phyloP scores from a whole-genome alignment of 768 basidiomycete genomes.

The Clathrus columnatus region DNA sequence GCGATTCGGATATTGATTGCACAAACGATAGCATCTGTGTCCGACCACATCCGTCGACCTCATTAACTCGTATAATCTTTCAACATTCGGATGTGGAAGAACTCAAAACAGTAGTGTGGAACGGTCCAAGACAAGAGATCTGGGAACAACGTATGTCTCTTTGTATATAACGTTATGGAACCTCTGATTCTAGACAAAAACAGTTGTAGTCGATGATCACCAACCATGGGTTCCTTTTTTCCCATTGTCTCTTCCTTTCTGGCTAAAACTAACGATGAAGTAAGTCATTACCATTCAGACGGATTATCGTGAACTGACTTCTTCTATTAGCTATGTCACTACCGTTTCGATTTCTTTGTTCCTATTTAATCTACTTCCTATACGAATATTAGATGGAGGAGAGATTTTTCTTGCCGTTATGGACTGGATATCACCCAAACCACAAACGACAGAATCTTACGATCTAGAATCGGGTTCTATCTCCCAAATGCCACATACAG shows the following conservation, averaged over 20 bases:
- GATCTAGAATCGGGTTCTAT: not conserved
- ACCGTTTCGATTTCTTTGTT: conserved; percentile 70
- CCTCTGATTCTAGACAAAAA: not conserved
- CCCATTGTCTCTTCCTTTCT: conserved; percentile 29
- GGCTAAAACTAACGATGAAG: conserved; percentile 40
- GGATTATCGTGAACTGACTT: not conserved
- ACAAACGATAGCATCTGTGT: conserved; percentile 39
- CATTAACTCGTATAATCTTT: conserved; percentile 50
- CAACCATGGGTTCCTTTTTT: conserved; percentile 28
- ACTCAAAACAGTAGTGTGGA: conserved; percentile 58
- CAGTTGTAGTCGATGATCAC: conserved; percentile 47
- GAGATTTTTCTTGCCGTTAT: conserved; percentile 38
- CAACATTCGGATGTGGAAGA: conserved; percentile 15
- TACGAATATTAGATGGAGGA: conserved; percentile 63
- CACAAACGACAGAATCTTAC: not conserved
- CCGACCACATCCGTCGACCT: conserved; percentile 37
- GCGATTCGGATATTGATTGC: conserved; percentile 19
- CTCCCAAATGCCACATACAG: not conserved
- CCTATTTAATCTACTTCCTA: conserved; percentile 73
- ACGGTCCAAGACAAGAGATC: conserved; percentile 57
- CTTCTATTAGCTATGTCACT: conserved; percentile 43
- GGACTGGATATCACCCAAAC: conserved; percentile 11
- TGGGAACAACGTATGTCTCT: conserved; percentile 50
- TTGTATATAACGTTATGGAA: conserved; percentile 3
- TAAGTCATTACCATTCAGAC: conserved; percentile 20